Percentiles rank a stretch among this genome's conserved stretches.
Evolutionary conservation across 2,329 filamentous ascomycete species (phyloP).

Genomic region (Pseudogymnoascus verrucosus): DNA sequence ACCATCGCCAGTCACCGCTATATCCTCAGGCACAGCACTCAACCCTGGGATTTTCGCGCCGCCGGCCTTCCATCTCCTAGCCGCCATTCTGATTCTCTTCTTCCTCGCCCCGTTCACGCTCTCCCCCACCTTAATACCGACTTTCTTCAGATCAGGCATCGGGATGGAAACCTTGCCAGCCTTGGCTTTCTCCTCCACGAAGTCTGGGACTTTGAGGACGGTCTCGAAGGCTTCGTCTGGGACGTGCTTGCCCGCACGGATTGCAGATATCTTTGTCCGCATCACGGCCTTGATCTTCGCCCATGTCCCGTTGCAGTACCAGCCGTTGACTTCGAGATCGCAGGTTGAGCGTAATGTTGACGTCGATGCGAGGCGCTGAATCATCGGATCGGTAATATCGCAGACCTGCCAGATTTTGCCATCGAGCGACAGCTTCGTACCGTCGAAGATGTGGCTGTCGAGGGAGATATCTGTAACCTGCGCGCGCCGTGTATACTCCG

Average conservation of each 20-base stretch:
- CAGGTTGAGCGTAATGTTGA: constrained; percentile 51
- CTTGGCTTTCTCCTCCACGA: constrained; percentile 18
- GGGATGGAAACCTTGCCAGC: constrained; percentile 19
- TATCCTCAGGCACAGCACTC: constrained; percentile 2
- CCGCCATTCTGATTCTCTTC: constrained; percentile 8
- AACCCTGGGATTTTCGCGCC: not conserved
- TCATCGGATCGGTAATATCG: constrained; percentile 76
- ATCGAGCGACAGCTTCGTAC: constrained; percentile 63
- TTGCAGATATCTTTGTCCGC: constrained; percentile 71
- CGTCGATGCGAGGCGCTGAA: constrained; percentile 57
- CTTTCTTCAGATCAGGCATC: constrained; percentile 20
- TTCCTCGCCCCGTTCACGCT: constrained; percentile 15
- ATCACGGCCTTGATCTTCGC: constrained; percentile 80
- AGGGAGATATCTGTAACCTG: constrained; percentile 20
- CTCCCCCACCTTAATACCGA: constrained; percentile 17
- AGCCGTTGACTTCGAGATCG: constrained; percentile 62
- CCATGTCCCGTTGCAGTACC: constrained; percentile 75
- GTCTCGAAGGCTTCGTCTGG: constrained; percentile 40
- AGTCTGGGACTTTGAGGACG: constrained; percentile 32
- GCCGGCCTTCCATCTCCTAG: not conserved
- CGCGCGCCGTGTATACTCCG: constrained; percentile 13
- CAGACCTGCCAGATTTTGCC: constrained; percentile 93
- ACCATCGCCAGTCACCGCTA: constrained; percentile 12
- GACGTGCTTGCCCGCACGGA: constrained; percentile 49
- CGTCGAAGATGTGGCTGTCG: constrained; percentile 73